Base-by-base conservation (phyloP, 371 early-diverging fungal species). In the Mucor indicus region DNA sequence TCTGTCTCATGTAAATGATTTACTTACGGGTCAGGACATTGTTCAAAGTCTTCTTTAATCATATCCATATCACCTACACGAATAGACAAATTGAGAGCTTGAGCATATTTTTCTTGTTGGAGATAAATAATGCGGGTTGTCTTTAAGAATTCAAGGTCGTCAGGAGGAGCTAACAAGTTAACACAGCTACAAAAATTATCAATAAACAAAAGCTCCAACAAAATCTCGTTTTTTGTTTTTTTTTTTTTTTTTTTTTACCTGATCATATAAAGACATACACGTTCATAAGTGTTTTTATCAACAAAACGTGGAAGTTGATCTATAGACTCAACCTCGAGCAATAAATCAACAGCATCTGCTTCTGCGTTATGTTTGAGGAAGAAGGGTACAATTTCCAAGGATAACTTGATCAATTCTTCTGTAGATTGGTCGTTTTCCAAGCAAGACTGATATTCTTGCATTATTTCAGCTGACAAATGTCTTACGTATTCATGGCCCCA, bases 401-500 rank as follows among this genome's bases (percentile, higher is more conserved):
- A 93, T 42, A 93, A 65, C 9, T 62, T 63, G 29, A 87, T 44
- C 42, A 95, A 66, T 36, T 92, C 81, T 10, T 85, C 81, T 4
- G 81, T 80, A 1, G 67, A 33, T 43, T 79, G 66, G 1, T 81
- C 84, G 9, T 53, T 61, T 52, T 85, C 87, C 39, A 72, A 53
- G 42, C 85, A 81, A n/a, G 69, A 61, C 43, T 67, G 62, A 53
- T 88, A 93, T 66, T 95, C 95, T 48, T 78, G 81, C 55, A 91
- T 92, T 48, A 97, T 85, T 73, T 97, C 98, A 50, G 83, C 75
- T n/a, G 96, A 85, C 36, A 97, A 64, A 60, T 98, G 96, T 56
- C 91, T 86, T 55, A 97, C 95, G 65, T 96, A 98, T 84, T 98
- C 98, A 60, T 98, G 98, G n/a, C 98, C 98, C 98, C 98, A 98